These are phyloP conservation scores for Salix suchowensis DNA, from an alignment of 345 rosid species.

Conservation along the genomic window DNA sequence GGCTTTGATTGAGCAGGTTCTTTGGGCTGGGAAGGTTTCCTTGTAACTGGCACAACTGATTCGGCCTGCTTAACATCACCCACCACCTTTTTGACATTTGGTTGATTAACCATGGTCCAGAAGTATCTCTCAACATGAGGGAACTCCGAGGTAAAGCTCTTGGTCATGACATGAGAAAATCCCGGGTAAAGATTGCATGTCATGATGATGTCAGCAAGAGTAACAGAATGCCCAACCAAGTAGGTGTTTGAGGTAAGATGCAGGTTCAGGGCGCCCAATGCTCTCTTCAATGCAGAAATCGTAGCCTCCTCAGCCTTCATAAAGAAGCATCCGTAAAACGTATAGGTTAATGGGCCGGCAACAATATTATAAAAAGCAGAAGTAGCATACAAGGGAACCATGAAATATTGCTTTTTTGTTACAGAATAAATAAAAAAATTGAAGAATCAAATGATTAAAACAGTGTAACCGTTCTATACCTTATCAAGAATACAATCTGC, in stretches of 20 bases:
- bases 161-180: constrained; percentile 49
- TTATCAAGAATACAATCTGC: background rate
- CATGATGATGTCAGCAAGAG: constrained; percentile 76
- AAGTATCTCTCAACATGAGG: constrained; percentile 98
- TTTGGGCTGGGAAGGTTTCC: constrained; percentile 63
- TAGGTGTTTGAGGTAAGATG: constrained; percentile 74
- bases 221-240: constrained; percentile 86
- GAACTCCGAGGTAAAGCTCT: constrained; percentile 77
- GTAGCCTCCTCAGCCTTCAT: constrained; percentile 80
- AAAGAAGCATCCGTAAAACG: background rate
- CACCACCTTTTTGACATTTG: constrained; percentile 69
- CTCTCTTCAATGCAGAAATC: constrained; percentile 70
- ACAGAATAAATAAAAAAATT: background rate
- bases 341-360: background rate
- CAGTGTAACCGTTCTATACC: background rate
- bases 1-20: constrained; percentile 62
- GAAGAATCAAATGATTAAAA: background rate
- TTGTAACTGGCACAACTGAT: constrained; percentile 50
- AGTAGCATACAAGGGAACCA: background rate
- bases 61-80: constrained; percentile 85
- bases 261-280: constrained; percentile 63
- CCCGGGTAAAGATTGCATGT: constrained; percentile 71
- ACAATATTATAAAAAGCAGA: background rate
- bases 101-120: constrained; percentile 94
- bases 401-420: background rate